Base-by-base conservation (phyloP, 257 asterid genomes). In the Cinchona pubescens region DNA sequence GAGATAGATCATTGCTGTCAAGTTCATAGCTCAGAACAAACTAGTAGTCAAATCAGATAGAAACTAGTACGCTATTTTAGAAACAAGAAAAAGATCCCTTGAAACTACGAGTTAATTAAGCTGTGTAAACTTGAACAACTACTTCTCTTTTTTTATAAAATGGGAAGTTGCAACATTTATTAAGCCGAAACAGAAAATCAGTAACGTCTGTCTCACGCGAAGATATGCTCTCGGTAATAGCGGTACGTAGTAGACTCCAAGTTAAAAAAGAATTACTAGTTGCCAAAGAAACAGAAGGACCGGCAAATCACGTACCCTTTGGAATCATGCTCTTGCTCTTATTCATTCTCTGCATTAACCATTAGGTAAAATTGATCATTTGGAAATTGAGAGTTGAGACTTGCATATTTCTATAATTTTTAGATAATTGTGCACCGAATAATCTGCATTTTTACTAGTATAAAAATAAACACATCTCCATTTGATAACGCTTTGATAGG, bases 191-290 rank as follows among this genome's bases (percentile, higher is more conserved):
- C 79, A 65, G 56, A 75, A 75, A 83, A 80, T 58, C 70, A 83
- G 90, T 73, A 87, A 78, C 88, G 91, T 85, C 53, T 84, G 87
- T 84, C 82, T 78, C 81, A 85, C 93, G 87, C 79, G 67, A 74
- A 75, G 74, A 25, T 82, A 72, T 83, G 83, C 69, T 79, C 82
- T 86, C 82, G 86, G 71, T 78, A 67, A 56, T 75, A 76, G 78
- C 74, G 76, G 42, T 19, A 3, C 11, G 5, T 23, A 5, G 66
- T 25, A 27, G 65, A 29, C 23, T 61, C n/a, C n/a, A 29, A 4
- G 12, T 13, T 14, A 29, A 14, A 0, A 29, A 61, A 61, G 32
- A 61, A 58, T 29, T 18, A n/a, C 1, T 30, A 58, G 64, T 25
- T 35, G 3, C 35, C 2, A 10, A 58, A 25, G 32, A 27, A 58